Evolutionary conservation across 306 rosid genomes (phyloP), one percentile per base, ranked within the genome.

Genomic region (Cicer pinnatifidum): DNA sequence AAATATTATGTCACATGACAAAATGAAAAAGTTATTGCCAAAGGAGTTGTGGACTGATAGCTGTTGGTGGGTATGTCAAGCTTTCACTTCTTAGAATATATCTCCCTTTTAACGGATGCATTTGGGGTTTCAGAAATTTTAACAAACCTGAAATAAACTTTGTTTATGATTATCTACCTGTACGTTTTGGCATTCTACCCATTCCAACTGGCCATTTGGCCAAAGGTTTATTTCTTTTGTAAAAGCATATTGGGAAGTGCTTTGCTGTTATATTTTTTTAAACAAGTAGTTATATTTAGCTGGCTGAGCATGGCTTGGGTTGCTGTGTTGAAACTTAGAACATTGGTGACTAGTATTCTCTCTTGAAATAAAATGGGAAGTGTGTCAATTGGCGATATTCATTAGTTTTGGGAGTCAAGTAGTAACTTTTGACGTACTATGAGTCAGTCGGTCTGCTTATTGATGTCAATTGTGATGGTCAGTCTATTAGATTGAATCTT

Each of bases 251-350:
- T 35, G 45, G 10, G 11, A 60, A 60, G 67, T 60, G 69, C 50
- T 10, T 37, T 63, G 51, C 11, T 63, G 35, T 15, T 39, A 23
- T 40, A 15, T 5, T 0, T 39, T 63, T 41, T 16, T 63, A 40
- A 63, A 16, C 69, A 9, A 9, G 15, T 50, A 3, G 69, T 44
- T 63, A 4, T 40, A 39, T 63, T 61, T 53, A 19, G 46, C 44
- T 45, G 52, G 70, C 44, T 3, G 7, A 69, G 64, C 71, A 78
- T 52, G 51, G 61, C 44, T 74, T 63, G 66, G 28, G 50, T 13
- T 68, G 62, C 50, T 58, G 54, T 80, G 64, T 12, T 69, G 41
- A 58, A 75, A 43, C 39, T 28, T 69, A 38, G 47, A 75, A 51
- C 33, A 15, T 62, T 7, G 48, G 40, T 69, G 16, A 39, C 17